Evolutionary conservation across 108 stramenopile species (phyloP).

Genomic region (Fistulifera solaris): DNA sequence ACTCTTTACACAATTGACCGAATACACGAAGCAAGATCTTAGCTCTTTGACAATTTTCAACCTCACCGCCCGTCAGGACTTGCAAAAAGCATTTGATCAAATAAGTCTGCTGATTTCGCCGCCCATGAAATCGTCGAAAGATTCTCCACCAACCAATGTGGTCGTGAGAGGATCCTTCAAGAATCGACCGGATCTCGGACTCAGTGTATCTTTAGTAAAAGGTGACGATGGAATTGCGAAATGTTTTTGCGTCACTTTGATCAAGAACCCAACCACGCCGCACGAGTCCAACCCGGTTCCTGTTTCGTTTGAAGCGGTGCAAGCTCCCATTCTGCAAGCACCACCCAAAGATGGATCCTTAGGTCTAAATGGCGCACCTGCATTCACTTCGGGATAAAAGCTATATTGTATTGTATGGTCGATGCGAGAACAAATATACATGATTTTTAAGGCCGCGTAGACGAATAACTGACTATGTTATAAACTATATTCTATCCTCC

Average conservation of each 20-base stretch:
- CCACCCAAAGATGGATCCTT: not conserved
- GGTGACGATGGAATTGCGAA: constrained; percentile 69
- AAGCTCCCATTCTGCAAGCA: constrained; percentile 1
- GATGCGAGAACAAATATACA: no score
- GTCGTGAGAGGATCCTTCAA: constrained; percentile 39
- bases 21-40: constrained; percentile 65
- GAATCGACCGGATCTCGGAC: constrained; percentile 57
- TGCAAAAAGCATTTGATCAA: constrained; percentile 75
- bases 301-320: constrained; percentile 40
- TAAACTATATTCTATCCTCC: no score
- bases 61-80: constrained; percentile 61
- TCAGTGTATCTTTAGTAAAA: constrained; percentile 58
- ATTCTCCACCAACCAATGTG: constrained; percentile 22
- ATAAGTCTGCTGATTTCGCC: constrained; percentile 81
- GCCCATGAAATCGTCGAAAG: constrained; percentile 28
- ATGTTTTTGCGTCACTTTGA: constrained; percentile 74
- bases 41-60: constrained; percentile 85
- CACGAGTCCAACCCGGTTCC: constrained; percentile 46
- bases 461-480: no score
- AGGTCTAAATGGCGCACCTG: constrained; percentile 3
- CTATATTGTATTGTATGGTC: not conserved
- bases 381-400: constrained; percentile 7
- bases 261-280: constrained; percentile 55
- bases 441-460: no score
- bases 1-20: constrained; percentile 59